Conservation (phyloP, 2,329 filamentous ascomycete genomes). For the Aureobasidium sp. region DNA sequence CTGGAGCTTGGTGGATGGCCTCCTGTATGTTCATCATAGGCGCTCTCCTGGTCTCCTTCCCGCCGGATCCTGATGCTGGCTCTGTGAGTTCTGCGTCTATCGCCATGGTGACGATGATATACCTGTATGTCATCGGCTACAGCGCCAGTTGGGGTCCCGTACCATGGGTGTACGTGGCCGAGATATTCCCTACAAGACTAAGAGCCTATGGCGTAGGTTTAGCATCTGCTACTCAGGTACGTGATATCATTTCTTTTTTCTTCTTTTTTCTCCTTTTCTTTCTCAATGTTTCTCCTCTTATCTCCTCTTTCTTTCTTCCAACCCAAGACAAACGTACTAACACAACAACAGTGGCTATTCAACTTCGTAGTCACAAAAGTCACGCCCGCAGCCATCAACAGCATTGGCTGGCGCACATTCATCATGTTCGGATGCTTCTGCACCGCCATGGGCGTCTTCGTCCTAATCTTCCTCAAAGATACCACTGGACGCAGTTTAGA, state of each 20-base stretch:
- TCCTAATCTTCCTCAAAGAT: conserved; percentile 34
- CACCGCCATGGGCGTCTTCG: conserved; percentile 36
- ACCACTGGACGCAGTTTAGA: conserved; percentile 28
- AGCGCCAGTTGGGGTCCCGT: conserved; percentile 59
- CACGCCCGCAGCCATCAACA: conserved; percentile 45
- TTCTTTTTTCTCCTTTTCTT: no score
- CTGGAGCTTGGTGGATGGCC: conserved; percentile 37
- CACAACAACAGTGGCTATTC: conserved; percentile 38
- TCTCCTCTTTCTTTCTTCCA: neutral
- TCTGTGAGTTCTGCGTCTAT: conserved; percentile 43
- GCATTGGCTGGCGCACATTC: conserved; percentile 44
- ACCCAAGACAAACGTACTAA: neutral
- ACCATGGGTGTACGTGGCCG: conserved; percentile 47
- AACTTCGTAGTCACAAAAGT: conserved; percentile 48
- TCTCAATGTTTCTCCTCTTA: no score
- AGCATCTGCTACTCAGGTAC: conserved; percentile 33
- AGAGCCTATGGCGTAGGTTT: conserved; percentile 43
- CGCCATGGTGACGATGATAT: conserved; percentile 59
- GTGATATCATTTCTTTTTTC: neutral
- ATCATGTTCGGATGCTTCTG: conserved; percentile 45
- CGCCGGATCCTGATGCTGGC: conserved; percentile 42
- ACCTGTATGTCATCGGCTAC: conserved; percentile 60
- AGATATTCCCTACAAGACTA: conserved; percentile 45
- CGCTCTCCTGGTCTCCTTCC: conserved; percentile 45
- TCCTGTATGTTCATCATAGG: conserved; percentile 45